phyloP scores from a whole-genome alignment of 305 asterid species.

The Solanum hybrid region DNA sequence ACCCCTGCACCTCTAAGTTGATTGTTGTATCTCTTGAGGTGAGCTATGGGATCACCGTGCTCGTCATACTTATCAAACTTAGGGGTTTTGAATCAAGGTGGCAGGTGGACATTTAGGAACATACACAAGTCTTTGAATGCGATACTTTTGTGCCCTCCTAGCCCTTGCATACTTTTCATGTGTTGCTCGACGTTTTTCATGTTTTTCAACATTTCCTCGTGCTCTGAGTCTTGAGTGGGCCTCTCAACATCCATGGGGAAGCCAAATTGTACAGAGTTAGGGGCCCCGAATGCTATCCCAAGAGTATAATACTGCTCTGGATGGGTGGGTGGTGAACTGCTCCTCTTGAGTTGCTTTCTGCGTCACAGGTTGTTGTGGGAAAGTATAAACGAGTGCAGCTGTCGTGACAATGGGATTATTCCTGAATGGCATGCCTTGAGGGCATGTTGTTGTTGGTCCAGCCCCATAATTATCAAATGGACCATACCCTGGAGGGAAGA shows the following conservation, averaged over 20 bases:
- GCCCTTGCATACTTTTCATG: no score
- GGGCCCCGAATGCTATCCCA: neutral
- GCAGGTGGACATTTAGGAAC: no score
- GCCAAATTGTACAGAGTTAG: neutral
- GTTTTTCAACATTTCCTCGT: neutral
- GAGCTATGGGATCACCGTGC: no score
- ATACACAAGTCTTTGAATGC: no score
- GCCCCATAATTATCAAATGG: no score
- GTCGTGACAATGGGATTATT: neutral
- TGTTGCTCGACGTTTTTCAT: no score
- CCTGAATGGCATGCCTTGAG: neutral
- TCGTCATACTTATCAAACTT: no score
- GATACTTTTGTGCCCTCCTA: no score
- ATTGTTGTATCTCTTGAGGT: no score
- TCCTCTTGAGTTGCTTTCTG: neutral
- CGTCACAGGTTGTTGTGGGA: neutral
- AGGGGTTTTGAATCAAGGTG: no score
- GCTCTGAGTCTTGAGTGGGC: neutral
- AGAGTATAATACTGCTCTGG: neutral
- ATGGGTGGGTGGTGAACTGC: neutral
- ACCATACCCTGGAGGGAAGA: no score
- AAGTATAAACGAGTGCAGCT: neutral
- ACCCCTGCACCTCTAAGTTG: no score
- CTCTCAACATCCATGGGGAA: neutral
- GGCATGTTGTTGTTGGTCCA: neutral